Conservation (phyloP, 1,284 basidiomycete genomes). For the Pseudozyma pruni region DNA sequence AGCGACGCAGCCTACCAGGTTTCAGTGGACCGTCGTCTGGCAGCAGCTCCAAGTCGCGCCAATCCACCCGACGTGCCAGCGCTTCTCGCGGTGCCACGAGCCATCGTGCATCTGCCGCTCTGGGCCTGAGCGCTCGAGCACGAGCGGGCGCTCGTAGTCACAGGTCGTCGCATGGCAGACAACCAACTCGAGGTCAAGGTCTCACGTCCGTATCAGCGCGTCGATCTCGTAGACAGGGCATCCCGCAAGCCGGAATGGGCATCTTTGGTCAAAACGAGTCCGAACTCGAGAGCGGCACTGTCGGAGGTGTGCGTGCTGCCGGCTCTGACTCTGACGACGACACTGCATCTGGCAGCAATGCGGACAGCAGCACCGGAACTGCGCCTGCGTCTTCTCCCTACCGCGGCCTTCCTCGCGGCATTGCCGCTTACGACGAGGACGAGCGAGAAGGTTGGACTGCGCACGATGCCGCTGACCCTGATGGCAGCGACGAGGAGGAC, state of each 20-base stretch:
- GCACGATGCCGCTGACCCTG: slow-evolving; percentile 21
- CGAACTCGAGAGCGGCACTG: slow-evolving; percentile 49
- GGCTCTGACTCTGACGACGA: slow-evolving; percentile 39
- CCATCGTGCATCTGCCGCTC: background rate
- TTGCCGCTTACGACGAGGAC: slow-evolving; percentile 11
- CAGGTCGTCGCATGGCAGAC: slow-evolving; percentile 1
- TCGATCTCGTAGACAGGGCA: slow-evolving; percentile 1
- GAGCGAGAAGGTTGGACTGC: slow-evolving; percentile 26
- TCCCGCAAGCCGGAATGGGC: slow-evolving; percentile 33
- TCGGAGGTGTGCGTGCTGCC: slow-evolving; percentile 50
- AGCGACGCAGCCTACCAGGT: slow-evolving; percentile 12
- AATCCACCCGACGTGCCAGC: slow-evolving; percentile 3
- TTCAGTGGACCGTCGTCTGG: slow-evolving; percentile 11
- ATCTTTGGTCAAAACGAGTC: slow-evolving; percentile 55
- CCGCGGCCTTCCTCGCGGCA: background rate
- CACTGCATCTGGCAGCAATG: slow-evolving; percentile 6
- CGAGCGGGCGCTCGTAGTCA: slow-evolving; percentile 7
- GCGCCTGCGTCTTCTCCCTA: background rate
- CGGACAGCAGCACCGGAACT: background rate
- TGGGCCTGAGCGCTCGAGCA: background rate
- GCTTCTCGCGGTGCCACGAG: background rate
- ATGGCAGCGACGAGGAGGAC: slow-evolving; percentile 30
- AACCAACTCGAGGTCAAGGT: slow-evolving; percentile 1
- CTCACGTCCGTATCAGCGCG: slow-evolving; percentile 1
- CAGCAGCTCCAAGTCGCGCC: slow-evolving; percentile 12